Base-by-base conservation (phyloP, 179 eudicot genomes). In the Spergularia azorica region DNA sequence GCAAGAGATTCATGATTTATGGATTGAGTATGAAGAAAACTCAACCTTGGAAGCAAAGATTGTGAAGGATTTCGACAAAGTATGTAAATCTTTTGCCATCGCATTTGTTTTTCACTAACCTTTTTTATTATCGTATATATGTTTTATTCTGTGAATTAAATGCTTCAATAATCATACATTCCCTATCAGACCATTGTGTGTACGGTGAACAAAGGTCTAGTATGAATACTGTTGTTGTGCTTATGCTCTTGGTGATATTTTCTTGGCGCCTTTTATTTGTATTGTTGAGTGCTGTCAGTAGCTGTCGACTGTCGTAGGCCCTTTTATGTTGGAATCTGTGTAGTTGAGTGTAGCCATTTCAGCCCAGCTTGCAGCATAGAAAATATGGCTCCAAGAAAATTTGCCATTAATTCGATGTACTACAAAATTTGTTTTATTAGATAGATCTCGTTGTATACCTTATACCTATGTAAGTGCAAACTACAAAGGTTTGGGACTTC, bases 31-130 rank as follows among this genome's bases (percentile, higher is more conserved):
- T 81, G 99, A 95, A 81, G 92, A 89, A 81, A 87, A 91, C 73
- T 82, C 97, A 73, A 86, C 99, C 46, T 62, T 71, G 54, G 99
- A 95, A 84, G 97, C 99, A 71, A 95, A 95, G 76, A 78, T 95
- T 82, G 98, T 95, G 73, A 95, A 93, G 83, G 99, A 95, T 79
- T 93, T 90, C 21, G 99, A 95, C 84, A 95, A 95, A 85, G 99
- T 93, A 74, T 66, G 76, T 75, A 56, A 67, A 41, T 32, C 41
- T 6, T 60, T 59, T 51, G 17, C 41, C 13, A 55, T 21, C 50
- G n/a, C 17, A 15, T 62, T 11, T 62, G 21, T 48, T 41, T 18
- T 12, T 50, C 62, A 11, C 55, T 26, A 43, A 7, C 15, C 9
- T 9, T 63, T 32, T 77, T 56, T 32, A 43, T 71, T 18, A 38